phyloP scores from a whole-genome alignment of 83 land plant genomes.

The Thuja plicata region DNA sequence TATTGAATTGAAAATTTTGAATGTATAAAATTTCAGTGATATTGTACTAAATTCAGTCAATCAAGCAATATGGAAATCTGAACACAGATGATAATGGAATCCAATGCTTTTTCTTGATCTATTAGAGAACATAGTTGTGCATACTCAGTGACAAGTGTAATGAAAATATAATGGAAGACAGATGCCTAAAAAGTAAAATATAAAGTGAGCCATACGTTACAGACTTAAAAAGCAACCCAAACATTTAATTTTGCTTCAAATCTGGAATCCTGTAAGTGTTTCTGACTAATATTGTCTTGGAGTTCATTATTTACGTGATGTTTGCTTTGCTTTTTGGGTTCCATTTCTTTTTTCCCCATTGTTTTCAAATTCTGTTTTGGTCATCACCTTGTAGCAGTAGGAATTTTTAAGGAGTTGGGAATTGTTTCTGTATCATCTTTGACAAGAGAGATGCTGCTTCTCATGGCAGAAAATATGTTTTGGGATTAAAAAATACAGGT shows the following conservation, averaged over 20 bases:
- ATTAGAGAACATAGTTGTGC: background rate
- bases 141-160: background rate
- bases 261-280: background rate
- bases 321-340: background rate
- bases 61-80: background rate
- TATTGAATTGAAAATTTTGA: background rate
- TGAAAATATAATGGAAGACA: background rate
- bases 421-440: background rate
- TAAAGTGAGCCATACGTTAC: background rate
- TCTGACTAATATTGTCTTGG: background rate
- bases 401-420: background rate
- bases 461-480: background rate
- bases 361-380: background rate
- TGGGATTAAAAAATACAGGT: background rate
- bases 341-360: background rate
- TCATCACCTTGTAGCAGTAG: background rate
- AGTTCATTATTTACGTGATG: background rate
- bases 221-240: background rate
- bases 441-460: background rate
- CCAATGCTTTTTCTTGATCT: background rate
- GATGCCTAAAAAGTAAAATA: background rate
- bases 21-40: background rate
- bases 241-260: background rate
- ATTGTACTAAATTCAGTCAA: background rate
- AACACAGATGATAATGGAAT: background rate